Evolutionary conservation across 805 yeast genomes (phyloP).

Genomic region (Candida fluviatilis): DNA sequence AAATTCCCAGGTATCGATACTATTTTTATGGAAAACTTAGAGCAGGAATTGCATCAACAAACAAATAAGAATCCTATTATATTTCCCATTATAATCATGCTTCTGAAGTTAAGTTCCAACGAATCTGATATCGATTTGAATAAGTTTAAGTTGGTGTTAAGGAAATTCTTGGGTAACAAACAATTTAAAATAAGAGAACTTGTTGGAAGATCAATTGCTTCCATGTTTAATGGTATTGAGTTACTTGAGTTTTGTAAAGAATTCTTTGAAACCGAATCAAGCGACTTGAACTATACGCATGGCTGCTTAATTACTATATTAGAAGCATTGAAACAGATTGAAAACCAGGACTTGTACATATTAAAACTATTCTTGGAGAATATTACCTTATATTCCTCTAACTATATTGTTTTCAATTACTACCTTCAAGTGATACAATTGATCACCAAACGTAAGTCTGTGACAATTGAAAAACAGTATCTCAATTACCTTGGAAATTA

Average conservation of each 20-base stretch:
- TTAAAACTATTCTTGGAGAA: neutral
- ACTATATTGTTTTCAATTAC: neutral
- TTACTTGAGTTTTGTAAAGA: conserved; percentile 21
- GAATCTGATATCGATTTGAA: conserved; percentile 47
- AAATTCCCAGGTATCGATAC: conserved; percentile 52
- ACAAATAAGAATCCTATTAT: conserved; percentile 50
- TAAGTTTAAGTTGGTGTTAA: conserved; percentile 42
- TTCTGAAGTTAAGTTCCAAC: conserved; percentile 63
- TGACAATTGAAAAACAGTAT: neutral
- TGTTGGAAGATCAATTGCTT: conserved; percentile 68
- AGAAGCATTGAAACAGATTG: conserved; percentile 13
- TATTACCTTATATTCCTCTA: neutral
- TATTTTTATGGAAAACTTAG: conserved; percentile 43
- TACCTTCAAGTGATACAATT: neutral
- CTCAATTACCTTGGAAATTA: conserved; percentile 1
- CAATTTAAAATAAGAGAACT: conserved; percentile 86
- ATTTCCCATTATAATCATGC: conserved; percentile 70
- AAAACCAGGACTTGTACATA: neutral
- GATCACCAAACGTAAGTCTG: neutral
- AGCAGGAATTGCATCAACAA: conserved; percentile 19
- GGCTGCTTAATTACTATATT: conserved; percentile 50
- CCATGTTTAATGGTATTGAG: conserved; percentile 14
- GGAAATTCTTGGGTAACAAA: conserved; percentile 41
- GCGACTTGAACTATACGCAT: conserved; percentile 32
- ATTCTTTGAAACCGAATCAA: neutral